Conservation (phyloP, 352 stramenopile species). For the Plasmopara viticola region DNA sequence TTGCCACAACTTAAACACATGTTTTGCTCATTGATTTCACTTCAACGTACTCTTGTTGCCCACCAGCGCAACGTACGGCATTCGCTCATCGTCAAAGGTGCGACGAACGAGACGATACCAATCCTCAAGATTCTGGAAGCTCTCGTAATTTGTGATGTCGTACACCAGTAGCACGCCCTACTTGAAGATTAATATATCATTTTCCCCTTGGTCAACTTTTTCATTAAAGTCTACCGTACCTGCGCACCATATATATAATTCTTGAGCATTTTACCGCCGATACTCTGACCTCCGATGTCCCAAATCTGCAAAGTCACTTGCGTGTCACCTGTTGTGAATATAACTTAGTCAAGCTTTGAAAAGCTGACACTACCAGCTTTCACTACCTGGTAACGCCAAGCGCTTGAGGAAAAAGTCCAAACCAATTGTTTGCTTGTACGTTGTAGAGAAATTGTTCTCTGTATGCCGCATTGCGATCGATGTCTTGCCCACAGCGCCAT, state of each 20-base stretch:
- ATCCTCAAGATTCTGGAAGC: slow-evolving; percentile 93
- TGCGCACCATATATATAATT: slow-evolving; percentile 95
- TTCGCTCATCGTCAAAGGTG: slow-evolving; percentile 79
- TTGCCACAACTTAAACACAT: too few relatives aligned
- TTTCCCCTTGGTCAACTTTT: too few relatives aligned
- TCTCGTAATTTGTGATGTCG: slow-evolving; percentile 95
- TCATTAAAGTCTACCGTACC: slow-evolving; percentile 20
- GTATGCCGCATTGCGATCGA: slow-evolving; percentile 91
- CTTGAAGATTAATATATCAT: neutral
- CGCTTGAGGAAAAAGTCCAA: slow-evolving; percentile 95
- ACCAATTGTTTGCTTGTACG: slow-evolving; percentile 94
- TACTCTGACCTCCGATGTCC: slow-evolving; percentile 92
- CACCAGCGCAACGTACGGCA: slow-evolving; percentile 87
- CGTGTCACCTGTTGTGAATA: slow-evolving; percentile 53
- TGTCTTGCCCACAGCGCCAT: slow-evolving; percentile 94
- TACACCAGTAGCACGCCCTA: slow-evolving; percentile 90
- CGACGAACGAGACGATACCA: slow-evolving; percentile 89
- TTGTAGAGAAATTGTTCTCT: slow-evolving; percentile 88
- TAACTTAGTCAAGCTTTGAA: neutral
- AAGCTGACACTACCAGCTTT: neutral
- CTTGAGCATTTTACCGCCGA: slow-evolving; percentile 79
- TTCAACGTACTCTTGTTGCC: slow-evolving; percentile 87
- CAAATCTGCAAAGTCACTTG: slow-evolving; percentile 92
- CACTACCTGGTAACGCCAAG: slow-evolving; percentile 76
- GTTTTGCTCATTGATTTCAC: neutral